Base-by-base conservation (phyloP, 1,284 basidiomycete species). In the Thelephora terrestris region DNA sequence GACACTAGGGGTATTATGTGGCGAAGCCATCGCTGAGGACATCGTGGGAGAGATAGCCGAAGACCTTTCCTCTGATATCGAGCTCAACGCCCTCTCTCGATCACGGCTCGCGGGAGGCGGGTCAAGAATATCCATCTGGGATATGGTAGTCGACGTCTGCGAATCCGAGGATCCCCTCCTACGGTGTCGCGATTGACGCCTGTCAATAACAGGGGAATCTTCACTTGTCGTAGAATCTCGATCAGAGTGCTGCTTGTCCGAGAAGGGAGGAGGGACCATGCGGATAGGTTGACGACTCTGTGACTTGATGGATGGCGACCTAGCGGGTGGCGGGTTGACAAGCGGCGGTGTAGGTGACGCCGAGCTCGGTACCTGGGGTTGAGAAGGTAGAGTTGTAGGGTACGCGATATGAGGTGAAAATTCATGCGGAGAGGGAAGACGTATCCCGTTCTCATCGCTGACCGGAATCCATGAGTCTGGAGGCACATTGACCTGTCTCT, bases 391-490 rank as follows among this genome's bases (percentile, higher is more conserved):
- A 42, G 39, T 25, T 6, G 50, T 27, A 34, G 39, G 39, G 17
- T 21, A 25, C 20, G 21, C 25, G 12, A 25, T 12, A 5, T 42
- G 39, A 42, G 39, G n/a, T 21, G 39, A 1, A 6, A 64, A 17
- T 50, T 59, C 61, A 35, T 63, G 59, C 5, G 64, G 57, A 1
- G 62, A 59, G 1, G 62, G 63, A 1, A 65, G 18, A 2, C 48
- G 29, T 9, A 63, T 59, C 20, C 40, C 47, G 40, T 60, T 55
- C 7, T 49, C 47, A 20, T 53, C 59, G 37, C 52, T 39, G 1
- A 47, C 35, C 3, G 64, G 64, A 6, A 65, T 59, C 46, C 53
- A 63, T 3, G 55, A 56, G 29, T 64, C 61, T 0, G 60, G 58
- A 21, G 56, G 59, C 7, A 58, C 40, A 12, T 45, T 9, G 24